Evolutionary conservation across 768 basidiomycete genomes (phyloP), one percentile per base, ranked within the genome.

Genomic region (Xerocomellus dryophilus): DNA sequence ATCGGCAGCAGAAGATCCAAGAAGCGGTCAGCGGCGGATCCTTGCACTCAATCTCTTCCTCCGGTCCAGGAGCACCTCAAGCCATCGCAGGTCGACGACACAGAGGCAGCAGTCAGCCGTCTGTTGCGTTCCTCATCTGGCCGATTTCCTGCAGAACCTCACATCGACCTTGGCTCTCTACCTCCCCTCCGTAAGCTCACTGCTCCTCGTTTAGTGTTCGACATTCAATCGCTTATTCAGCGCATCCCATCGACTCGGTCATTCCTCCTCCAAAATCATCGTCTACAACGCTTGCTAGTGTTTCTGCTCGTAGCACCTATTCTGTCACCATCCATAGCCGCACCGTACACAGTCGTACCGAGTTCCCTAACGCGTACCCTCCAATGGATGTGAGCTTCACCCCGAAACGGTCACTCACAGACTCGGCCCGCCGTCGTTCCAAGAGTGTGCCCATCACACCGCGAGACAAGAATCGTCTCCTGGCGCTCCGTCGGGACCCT

Each of bases 101-200:
- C 65, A 43, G 76, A 78, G 58, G 73, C 69, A 35, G 74, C 71
- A 21, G 74, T 74, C 18, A 77, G 71, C 56, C 73, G 76, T 6
- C 75, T 92, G 14, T 66, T 92, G 34, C 81, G 89, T 41, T 88
- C 88, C 2, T 84, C 86, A 14, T 90, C 90, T 5, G 79, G 85
- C 36, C 81, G 85, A 43, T 85, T 77, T 68, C 74, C 79, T 5
- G 78, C 81, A 31, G 79, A 80, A 29, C 68, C 80, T 8, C 83
- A 84, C 60, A 67, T 78, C 9, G 81, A 84, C 62, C 81, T 83
- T 61, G 64, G 74, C 21, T 74, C 79, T 45, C 67, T 90, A 9
- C 84, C 87, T 20, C 86, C 87, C 48, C 71, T 90, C 57, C 87
- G 89, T 91, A 64, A 73, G 89, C 78, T 29, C 5, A 14, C 39